Evolutionary conservation across 495 filamentous ascomycete species (phyloP).

Genomic region (Penicillium roqueforti): DNA sequence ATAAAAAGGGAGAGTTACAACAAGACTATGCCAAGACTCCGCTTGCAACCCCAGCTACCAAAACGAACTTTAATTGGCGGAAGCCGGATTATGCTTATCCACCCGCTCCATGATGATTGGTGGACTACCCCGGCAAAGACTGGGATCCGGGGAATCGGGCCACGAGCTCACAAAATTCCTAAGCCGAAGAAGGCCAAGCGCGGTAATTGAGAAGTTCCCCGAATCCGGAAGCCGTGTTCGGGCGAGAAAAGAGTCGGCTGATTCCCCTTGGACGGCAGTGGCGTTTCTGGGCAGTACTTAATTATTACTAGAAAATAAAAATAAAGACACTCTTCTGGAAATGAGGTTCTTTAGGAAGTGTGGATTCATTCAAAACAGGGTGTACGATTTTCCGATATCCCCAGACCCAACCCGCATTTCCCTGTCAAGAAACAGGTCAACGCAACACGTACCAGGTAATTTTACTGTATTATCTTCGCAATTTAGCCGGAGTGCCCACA

Average conservation of each 20-base stretch:
- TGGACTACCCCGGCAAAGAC: constrained; percentile 1
- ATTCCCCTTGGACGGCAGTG: constrained; percentile 5
- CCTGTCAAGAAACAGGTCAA: neutral
- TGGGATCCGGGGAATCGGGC: constrained; percentile 27
- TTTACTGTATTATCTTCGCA: neutral
- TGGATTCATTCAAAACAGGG: neutral
- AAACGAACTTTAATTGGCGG: constrained; percentile 9
- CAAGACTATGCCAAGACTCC: constrained; percentile 17
- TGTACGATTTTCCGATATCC: neutral
- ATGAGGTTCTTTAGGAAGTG: constrained; percentile 4
- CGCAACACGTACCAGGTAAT: neutral
- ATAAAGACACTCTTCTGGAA: neutral
- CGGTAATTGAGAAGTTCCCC: constrained; percentile 2
- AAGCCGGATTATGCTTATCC: neutral
- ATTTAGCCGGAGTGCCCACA: constrained; percentile 3
- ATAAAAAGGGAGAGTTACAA: constrained; percentile 5
- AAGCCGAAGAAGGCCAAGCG: constrained; percentile 14
- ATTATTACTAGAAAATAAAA: neutral
- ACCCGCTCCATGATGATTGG: constrained; percentile 9
- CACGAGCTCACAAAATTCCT: constrained; percentile 12
- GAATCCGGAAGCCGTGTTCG: constrained; percentile 19
- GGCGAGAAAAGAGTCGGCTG: constrained; percentile 5
- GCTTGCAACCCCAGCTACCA: constrained; percentile 17
- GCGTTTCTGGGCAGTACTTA: constrained; percentile 9
- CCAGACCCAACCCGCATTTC: constrained; percentile 7